Evolutionary conservation across 2,329 filamentous ascomycete species (phyloP), one percentile per base, ranked within the genome.

Genomic region (Byssoonygena ceratinophila): DNA sequence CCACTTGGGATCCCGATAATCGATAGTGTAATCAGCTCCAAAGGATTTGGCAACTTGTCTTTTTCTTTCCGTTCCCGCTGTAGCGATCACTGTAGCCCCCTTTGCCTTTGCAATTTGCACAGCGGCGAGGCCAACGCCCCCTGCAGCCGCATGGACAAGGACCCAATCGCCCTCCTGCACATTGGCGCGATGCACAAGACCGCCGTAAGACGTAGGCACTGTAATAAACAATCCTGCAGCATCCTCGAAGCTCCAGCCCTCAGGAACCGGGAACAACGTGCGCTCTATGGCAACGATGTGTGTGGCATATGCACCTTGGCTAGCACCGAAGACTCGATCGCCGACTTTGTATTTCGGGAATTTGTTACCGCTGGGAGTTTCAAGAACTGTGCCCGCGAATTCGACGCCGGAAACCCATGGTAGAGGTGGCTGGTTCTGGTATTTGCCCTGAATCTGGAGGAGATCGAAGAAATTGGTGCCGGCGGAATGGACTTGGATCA

Each of bases 381-480:
- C 76, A 46, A 90, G 67, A 59, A 97, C 75, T 4, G 82, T 76
- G 58, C 91, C 91, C 22, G 87, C 81, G 72, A 96, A 97, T 66
- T 97, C 91, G 63, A 80, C 80, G 55, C 91, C 91, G 0, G 87
- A 81, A 46, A 91, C 73, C 89, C 90, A 95, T 29, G 90, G 90
- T 46, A 96, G 82, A 0, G 85, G 81, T 0, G 89, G 89, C 63
- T 96, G 90, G 66, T 87, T 79, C 66, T 97, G 91, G 71, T 97
- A 97, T 79, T 94, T 94, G 53, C 91, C 91, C 64, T 88, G 84
- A 64, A 96, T 88, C 66, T 97, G 91, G 51, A 97, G 81, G 54
- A 95, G 85, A 68, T 97, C 91, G 74, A 96, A 97, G 78, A 97
- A 97, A 73, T 97, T 97, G 63, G 87, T 87, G 18, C 88, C 91